Conservation (phyloP, 768 basidiomycete species). For the Mycena belliarum region DNA sequence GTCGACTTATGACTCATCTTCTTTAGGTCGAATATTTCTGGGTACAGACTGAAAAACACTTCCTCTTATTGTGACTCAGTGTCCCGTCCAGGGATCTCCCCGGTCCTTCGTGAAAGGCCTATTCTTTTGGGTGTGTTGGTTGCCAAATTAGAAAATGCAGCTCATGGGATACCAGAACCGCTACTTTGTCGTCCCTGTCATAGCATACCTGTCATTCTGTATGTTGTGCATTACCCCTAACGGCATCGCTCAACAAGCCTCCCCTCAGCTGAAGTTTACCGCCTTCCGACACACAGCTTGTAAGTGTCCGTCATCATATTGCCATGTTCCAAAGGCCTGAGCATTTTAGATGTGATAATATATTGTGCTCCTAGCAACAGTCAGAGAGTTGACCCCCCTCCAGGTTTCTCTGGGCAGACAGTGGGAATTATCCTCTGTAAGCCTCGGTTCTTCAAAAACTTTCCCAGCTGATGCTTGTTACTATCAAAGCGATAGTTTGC, state of each 20-base stretch:
- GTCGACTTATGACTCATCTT: neutral
- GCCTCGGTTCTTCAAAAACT: neutral
- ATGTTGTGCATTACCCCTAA: neutral
- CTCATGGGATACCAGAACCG: neutral
- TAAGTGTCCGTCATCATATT: neutral
- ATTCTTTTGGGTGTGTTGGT: constrained; percentile 8
- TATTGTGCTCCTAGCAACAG: neutral
- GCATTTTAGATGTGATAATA: neutral
- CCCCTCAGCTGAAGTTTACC: neutral
- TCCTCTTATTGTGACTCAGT: too few relatives aligned
- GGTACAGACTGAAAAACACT: neutral
- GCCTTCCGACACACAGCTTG: neutral
- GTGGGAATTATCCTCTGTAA: neutral
- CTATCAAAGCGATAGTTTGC: neutral
- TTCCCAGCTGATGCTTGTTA: neutral
- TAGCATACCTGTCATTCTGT: neutral
- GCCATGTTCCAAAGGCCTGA: too few relatives aligned
- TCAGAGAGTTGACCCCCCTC: too few relatives aligned
- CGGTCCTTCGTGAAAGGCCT: constrained; percentile 3
- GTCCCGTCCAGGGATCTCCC: neutral
- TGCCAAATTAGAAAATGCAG: neutral
- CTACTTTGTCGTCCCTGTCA: neutral
- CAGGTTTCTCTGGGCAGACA: neutral
- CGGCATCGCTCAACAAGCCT: too few relatives aligned
- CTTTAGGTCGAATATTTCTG: constrained; percentile 13